Percentiles rank a stretch among this genome's conserved stretches.
These are phyloP conservation scores for Huntiella savannae DNA, from an alignment of 2,329 filamentous ascomycete species.

Conservation along the genomic window DNA sequence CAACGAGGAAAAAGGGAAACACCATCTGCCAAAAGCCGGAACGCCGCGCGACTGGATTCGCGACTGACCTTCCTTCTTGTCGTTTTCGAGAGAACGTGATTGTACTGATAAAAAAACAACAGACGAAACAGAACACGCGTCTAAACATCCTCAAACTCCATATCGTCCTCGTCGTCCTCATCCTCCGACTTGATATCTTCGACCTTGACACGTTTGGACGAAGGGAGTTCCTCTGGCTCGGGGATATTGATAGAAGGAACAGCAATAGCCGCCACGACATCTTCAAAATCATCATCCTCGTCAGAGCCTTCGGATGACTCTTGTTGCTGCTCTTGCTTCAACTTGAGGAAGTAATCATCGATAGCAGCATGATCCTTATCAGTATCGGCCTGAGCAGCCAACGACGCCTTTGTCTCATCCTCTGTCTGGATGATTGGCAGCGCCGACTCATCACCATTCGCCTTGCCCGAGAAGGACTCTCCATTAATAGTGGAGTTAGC, in stretches of 20 bases:
- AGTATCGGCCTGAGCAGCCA: constrained; percentile 21
- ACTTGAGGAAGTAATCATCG: constrained; percentile 46
- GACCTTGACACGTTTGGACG: constrained; percentile 40
- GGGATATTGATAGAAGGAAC: constrained; percentile 10
- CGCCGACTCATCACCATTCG: constrained; percentile 16
- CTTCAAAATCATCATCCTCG: constrained; percentile 27
- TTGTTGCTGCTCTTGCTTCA: constrained; percentile 38
- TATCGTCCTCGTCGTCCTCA: constrained; percentile 30
- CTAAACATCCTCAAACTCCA: constrained; percentile 41
- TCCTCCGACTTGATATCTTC: constrained; percentile 26
- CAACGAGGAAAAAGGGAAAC: not conserved
- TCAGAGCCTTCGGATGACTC: constrained; percentile 12
- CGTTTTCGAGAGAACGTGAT: not conserved
- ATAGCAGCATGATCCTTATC: constrained; percentile 37
- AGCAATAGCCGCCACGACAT: constrained; percentile 23
- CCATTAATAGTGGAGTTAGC: constrained; percentile 49
- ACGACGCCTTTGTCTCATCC: constrained; percentile 28
- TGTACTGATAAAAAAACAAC: not conserved
- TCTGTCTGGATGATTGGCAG: constrained; percentile 19
- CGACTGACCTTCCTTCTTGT: too few relatives aligned
- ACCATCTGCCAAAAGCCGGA: not conserved
- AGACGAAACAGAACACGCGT: not conserved
- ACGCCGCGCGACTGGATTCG: too few relatives aligned
- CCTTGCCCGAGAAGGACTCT: constrained; percentile 31
- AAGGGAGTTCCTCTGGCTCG: constrained; percentile 3